Evolutionary conservation across 371 early-diverging fungal genomes (phyloP).

Genomic region (Mortierella sp.): DNA sequence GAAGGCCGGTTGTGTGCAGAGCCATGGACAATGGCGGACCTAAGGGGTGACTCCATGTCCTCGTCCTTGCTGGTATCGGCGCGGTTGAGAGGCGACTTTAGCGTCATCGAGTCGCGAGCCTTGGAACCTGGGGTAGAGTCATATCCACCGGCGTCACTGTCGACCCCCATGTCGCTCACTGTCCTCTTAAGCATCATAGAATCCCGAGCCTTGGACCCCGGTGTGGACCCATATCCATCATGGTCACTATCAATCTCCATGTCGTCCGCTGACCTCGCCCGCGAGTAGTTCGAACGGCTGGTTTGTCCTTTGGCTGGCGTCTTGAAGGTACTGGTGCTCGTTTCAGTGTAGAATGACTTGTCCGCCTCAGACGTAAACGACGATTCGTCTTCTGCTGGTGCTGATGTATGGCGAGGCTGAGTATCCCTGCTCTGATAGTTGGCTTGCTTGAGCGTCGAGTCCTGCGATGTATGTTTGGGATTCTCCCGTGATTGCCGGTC

Average conservation of each 20-base stretch:
- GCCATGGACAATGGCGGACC: background rate
- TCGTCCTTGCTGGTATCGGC: slow-evolving; percentile 4
- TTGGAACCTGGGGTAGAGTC: slow-evolving; percentile 24
- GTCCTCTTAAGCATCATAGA: background rate
- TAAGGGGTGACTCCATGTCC: background rate
- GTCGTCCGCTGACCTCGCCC: background rate
- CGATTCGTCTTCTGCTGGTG: background rate
- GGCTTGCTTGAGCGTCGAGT: background rate
- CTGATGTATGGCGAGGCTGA: background rate
- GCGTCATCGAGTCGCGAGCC: slow-evolving; percentile 39
- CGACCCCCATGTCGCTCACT: slow-evolving; percentile 8
- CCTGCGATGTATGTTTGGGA: background rate
- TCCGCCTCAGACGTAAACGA: background rate
- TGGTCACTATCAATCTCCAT: no score
- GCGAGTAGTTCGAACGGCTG: background rate
- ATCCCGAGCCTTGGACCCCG: background rate
- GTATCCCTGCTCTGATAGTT: background rate
- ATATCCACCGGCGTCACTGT: background rate
- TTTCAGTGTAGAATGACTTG: background rate
- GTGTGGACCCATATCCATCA: no score
- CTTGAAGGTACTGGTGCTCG: background rate
- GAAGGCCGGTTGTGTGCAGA: background rate
- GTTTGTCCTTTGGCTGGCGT: background rate
- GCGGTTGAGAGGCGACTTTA: slow-evolving; percentile 22
- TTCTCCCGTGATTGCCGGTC: background rate